These are phyloP conservation scores for Phytophthora sp. DNA, from an alignment of 352 stramenopile species.

Conservation along the genomic window DNA sequence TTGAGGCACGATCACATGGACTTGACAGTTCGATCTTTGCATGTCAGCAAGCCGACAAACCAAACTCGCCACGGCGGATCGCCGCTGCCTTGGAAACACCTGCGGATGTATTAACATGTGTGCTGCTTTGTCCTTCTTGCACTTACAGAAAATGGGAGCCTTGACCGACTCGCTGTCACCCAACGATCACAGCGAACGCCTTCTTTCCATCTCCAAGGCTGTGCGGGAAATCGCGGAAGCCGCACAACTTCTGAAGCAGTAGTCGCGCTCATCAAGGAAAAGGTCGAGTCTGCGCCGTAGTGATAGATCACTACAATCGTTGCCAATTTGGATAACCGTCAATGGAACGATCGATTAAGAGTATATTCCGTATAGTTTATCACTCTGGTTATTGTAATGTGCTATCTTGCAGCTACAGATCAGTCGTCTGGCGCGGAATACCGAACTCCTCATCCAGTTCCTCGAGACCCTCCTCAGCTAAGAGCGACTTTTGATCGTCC, in stretches of 20 bases:
- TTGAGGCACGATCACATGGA: conserved; percentile 19
- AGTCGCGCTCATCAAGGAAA: background rate
- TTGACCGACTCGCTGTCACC: conserved; percentile 61
- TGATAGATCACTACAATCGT: conserved; percentile 4
- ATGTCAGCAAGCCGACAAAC: conserved; percentile 13
- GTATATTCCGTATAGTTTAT: background rate
- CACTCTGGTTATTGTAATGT: background rate
- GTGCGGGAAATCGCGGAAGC: conserved; percentile 69
- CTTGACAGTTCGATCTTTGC: conserved; percentile 15
- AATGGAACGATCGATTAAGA: too few relatives aligned
- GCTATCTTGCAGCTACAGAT: conserved; percentile 35
- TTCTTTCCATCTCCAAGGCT: conserved; percentile 60
- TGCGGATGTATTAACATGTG: conserved; percentile 27
- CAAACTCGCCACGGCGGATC: conserved; percentile 15
- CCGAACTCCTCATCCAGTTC: conserved; percentile 34
- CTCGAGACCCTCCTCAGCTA: conserved; percentile 38
- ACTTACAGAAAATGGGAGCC: conserved; percentile 72
- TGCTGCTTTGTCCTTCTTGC: conserved; percentile 9
- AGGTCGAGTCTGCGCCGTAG: background rate
- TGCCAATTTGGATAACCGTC: background rate
- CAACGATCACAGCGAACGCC: conserved; percentile 64
- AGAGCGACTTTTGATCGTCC: conserved; percentile 52
- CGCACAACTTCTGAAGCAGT: conserved; percentile 54
- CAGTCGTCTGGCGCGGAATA: conserved; percentile 47
- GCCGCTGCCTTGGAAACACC: background rate